Evolutionary conservation across 345 rosid genomes (phyloP).

Genomic region (Durio zibethinus): DNA sequence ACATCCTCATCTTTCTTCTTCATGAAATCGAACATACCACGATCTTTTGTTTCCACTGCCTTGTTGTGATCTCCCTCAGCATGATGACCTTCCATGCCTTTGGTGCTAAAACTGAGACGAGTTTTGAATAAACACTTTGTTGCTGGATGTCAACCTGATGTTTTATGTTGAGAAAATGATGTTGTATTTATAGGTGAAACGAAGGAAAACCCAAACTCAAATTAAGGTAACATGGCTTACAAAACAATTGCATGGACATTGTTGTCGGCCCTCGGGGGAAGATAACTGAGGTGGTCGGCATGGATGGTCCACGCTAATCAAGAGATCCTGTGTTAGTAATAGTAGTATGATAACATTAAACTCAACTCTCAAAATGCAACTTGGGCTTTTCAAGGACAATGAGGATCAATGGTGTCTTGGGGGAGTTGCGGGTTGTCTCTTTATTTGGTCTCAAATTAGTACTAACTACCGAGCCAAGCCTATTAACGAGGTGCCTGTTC

Average conservation of each 20-base stretch:
- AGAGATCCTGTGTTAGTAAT: neutral
- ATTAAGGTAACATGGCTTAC: neutral
- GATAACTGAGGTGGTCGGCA: slow-evolving; percentile 17
- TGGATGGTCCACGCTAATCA: slow-evolving; percentile 26
- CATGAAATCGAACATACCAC: slow-evolving; percentile 45
- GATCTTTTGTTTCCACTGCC: slow-evolving; percentile 29
- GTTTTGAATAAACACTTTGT: neutral
- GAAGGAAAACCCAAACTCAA: neutral
- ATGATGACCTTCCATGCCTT: slow-evolving; percentile 31
- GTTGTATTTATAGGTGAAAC: slow-evolving; percentile 19
- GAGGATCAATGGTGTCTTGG: neutral
- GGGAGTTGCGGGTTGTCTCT: neutral
- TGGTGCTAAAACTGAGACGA: neutral
- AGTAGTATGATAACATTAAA: neutral
- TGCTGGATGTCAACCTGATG: neutral
- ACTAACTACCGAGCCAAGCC: neutral
- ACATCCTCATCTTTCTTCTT: slow-evolving; percentile 38
- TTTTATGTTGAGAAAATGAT: neutral
- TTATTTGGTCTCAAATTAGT: neutral
- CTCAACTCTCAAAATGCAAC: neutral
- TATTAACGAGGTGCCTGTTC: neutral
- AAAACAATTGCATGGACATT: neutral
- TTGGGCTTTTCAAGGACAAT: neutral
- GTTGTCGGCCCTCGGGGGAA: slow-evolving; percentile 5
- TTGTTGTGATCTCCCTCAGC: slow-evolving; percentile 23